These are phyloP conservation scores for Dryas integrifolia DNA, from an alignment of 331 rosid genomes.

Conservation along the genomic window DNA sequence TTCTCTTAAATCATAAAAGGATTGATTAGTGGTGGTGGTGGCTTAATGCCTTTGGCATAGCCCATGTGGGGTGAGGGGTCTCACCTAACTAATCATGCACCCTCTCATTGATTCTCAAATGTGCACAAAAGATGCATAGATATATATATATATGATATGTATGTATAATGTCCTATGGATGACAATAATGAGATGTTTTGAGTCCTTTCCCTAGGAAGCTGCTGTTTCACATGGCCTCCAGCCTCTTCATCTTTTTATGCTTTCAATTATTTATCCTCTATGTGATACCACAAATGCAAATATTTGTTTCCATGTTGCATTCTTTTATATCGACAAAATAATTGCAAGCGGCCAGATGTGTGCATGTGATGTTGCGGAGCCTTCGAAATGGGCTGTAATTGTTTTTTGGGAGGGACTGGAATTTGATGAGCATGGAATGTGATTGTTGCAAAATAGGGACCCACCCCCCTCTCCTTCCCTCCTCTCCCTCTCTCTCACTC, in stretches of 20 bases:
- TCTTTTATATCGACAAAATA: slow-evolving; percentile 18
- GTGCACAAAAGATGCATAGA: slow-evolving; percentile 27
- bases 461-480: slow-evolving; percentile 27
- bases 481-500: slow-evolving; percentile 7
- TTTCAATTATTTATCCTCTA: slow-evolving; percentile 44
- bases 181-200: slow-evolving; percentile 37
- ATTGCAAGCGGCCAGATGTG: slow-evolving; percentile 51
- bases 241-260: slow-evolving; percentile 38
- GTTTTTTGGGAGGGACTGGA: slow-evolving; percentile 47
- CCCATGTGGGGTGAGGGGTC: slow-evolving; percentile 75
- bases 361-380: slow-evolving; percentile 56
- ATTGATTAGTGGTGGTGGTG: slow-evolving; percentile 49
- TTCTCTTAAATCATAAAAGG: slow-evolving; percentile 2
- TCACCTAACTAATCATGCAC: slow-evolving; percentile 39
- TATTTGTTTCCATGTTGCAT: slow-evolving; percentile 19
- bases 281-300: slow-evolving; percentile 23
- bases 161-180: slow-evolving; percentile 2
- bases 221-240: slow-evolving; percentile 72
- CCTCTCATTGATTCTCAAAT: slow-evolving; percentile 42
- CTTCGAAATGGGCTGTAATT: slow-evolving; percentile 32
- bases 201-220: slow-evolving; percentile 40
- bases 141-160: neutral
- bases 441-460: slow-evolving; percentile 45
- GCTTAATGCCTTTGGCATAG: slow-evolving; percentile 24
- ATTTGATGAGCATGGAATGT: slow-evolving; percentile 37